A percentile compares a stretch with the other conserved stretches of the same genome.
Conservation (phyloP, 306 rosid genomes). For the Glycine soja region DNA sequence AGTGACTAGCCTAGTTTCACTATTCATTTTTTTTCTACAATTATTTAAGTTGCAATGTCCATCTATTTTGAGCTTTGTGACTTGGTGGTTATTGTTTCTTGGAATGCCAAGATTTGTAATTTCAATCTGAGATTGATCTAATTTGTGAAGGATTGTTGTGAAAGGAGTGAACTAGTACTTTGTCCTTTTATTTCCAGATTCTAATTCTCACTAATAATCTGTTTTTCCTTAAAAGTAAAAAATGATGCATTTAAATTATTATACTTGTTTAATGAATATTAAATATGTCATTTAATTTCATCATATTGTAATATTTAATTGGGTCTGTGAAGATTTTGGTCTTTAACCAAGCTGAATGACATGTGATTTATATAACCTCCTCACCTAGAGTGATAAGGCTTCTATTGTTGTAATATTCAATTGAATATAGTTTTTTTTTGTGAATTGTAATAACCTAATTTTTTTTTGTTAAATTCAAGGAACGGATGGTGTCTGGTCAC, state of each 20-base stretch:
- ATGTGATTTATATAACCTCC: too few species aligned
- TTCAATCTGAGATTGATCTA: conserved; percentile 6
- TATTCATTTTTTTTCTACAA: not conserved
- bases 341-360: too few species aligned
- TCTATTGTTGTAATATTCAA: too few species aligned
- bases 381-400: too few species aligned
- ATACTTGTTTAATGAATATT: not conserved
- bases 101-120: conserved; percentile 14
- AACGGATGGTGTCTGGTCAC: not conserved
- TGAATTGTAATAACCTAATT: not conserved
- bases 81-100: not conserved
- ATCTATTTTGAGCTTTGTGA: not conserved
- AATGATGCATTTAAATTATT: not conserved
- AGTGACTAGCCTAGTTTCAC: conserved; percentile 1
- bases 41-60: conserved; percentile 1
- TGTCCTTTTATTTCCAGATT: conserved; percentile 13
- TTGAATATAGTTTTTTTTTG: not conserved
- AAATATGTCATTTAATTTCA: not conserved
- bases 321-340: not conserved
- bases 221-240: not conserved
- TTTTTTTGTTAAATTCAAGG: not conserved
- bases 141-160: not conserved
- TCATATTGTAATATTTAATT: not conserved
- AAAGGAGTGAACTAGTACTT: conserved; percentile 1
- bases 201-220: conserved; percentile 6